phyloP scores from a whole-genome alignment of 306 rosid species.

The Cucumis cinereus region DNA sequence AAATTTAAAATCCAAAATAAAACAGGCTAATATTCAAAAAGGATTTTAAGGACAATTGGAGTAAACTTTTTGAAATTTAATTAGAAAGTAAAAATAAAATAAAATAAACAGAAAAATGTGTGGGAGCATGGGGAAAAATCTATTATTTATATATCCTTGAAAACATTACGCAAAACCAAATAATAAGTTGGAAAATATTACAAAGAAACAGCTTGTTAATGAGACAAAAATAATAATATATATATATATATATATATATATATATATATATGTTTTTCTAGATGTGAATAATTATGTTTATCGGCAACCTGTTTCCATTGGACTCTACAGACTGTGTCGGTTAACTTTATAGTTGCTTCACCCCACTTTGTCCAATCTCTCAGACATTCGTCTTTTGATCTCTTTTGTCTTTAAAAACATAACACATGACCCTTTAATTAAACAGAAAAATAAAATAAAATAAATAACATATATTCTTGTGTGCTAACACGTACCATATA shows the following conservation, averaged over 20 bases:
- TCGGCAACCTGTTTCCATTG: slow-evolving; percentile 1
- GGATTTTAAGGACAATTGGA: background rate
- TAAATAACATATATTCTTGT: no score
- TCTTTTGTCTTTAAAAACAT: background rate
- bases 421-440: background rate
- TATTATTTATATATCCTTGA: background rate
- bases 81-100: background rate
- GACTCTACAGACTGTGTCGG: background rate
- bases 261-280: background rate
- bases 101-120: background rate
- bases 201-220: slow-evolving; percentile 8
- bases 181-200: background rate
- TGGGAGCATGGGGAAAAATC: background rate
- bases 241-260: no score
- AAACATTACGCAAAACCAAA: slow-evolving; percentile 1
- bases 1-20: no score
- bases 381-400: background rate
- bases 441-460: no score
- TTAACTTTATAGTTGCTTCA: background rate
- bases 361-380: background rate
- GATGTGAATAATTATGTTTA: background rate
- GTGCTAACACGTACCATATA: no score
- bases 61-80: background rate
- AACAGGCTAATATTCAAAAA: no score
- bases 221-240: background rate